phyloP scores from a whole-genome alignment of 768 basidiomycete species.

The Leccinum boreale region DNA sequence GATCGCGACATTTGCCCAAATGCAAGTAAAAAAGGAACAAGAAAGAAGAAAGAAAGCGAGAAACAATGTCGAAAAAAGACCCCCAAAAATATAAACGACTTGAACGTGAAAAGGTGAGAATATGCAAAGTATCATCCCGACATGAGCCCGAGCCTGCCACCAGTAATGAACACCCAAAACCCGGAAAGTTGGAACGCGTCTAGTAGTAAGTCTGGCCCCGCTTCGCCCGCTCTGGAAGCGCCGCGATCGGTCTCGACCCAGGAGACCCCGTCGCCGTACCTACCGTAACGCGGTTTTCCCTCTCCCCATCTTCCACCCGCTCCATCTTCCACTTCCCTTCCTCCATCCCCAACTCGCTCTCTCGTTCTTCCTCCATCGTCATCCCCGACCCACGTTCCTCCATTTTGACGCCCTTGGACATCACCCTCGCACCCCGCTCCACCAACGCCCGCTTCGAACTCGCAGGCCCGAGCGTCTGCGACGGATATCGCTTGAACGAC shows the following conservation, averaged over 20 bases:
- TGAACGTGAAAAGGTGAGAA: background rate
- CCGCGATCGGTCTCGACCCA: slow-evolving; percentile 25
- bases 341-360: background rate
- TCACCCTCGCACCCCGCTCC: slow-evolving; percentile 17
- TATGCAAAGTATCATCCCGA: background rate
- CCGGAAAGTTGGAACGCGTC: background rate
- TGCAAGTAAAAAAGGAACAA: too few relatives aligned
- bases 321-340: background rate
- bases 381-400: background rate
- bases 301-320: background rate
- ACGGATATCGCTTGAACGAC: slow-evolving; percentile 70
- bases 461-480: slow-evolving; percentile 65
- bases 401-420: slow-evolving; percentile 13
- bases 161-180: background rate
- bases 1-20: too few relatives aligned
- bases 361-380: background rate
- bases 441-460: slow-evolving; percentile 53
- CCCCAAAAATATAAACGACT: background rate
- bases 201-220: slow-evolving; percentile 7
- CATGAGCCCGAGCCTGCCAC: background rate
- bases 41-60: too few relatives aligned
- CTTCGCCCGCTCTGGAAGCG: slow-evolving; percentile 31
- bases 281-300: background rate
- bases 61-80: background rate
- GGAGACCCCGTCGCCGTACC: slow-evolving; percentile 22